Evolutionary conservation across 805 yeast species (phyloP).

Genomic region (Yarrowia sp.): DNA sequence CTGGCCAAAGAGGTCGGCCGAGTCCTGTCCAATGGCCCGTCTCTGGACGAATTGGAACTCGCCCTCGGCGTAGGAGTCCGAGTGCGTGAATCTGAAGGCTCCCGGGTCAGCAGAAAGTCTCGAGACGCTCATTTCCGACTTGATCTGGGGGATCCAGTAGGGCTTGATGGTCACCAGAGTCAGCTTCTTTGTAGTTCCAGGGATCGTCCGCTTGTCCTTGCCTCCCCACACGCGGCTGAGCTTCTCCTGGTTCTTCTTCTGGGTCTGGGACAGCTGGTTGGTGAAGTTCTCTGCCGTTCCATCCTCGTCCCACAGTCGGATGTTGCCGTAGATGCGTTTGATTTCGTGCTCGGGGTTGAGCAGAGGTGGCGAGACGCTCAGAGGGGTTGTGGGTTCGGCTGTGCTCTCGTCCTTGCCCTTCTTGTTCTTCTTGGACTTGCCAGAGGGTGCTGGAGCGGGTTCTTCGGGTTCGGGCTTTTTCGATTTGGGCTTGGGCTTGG

Average conservation of each 20-base stretch:
- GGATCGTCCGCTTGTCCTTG: slow-evolving; percentile 65
- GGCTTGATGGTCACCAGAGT: slow-evolving; percentile 69
- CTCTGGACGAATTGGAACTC: slow-evolving; percentile 64
- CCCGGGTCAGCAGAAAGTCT: slow-evolving; percentile 38
- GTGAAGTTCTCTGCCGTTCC: slow-evolving; percentile 1
- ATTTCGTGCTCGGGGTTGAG: slow-evolving; percentile 20
- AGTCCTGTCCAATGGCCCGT: slow-evolving; percentile 43
- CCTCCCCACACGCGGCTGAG: slow-evolving; percentile 63
- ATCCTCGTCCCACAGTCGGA: slow-evolving; percentile 18
- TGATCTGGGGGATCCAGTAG: slow-evolving; percentile 73
- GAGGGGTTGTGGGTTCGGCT: not conserved
- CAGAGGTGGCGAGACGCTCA: not conserved
- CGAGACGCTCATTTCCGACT: slow-evolving; percentile 51
- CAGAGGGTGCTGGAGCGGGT: not conserved
- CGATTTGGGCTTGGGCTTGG: no score
- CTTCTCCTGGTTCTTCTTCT: slow-evolving; percentile 16
- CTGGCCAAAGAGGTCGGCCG: slow-evolving; percentile 45
- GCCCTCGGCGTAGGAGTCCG: slow-evolving; percentile 47
- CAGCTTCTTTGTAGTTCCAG: slow-evolving; percentile 69
- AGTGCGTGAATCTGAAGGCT: slow-evolving; percentile 52
- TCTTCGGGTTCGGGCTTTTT: not conserved
- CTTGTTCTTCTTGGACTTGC: not conserved
- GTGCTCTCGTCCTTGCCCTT: not conserved
- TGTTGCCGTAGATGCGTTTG: slow-evolving; percentile 10
- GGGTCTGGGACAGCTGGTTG: slow-evolving; percentile 12